A percentile compares a stretch with the other conserved stretches of the same genome.
These are phyloP conservation scores for Ceratocystis huliohia DNA, from an alignment of 2,329 filamentous ascomycete genomes.

Conservation along the genomic window DNA sequence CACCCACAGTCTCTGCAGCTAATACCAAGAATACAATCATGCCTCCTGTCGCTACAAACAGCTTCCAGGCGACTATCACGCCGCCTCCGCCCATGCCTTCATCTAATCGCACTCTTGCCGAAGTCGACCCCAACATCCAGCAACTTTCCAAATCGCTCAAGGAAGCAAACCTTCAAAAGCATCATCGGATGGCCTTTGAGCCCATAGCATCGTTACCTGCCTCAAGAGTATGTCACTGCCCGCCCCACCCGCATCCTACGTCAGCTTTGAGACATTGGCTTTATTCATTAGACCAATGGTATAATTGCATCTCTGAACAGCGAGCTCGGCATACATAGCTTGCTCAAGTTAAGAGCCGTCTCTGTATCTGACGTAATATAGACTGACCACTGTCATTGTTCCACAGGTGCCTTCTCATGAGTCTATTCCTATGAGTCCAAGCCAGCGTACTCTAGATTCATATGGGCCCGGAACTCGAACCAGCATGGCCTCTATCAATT, in stretches of 20 bases:
- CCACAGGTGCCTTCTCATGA: constrained; percentile 19
- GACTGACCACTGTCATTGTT: constrained; percentile 5
- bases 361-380: background rate
- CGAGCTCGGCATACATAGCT: background rate
- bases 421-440: constrained; percentile 16
- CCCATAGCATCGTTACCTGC: constrained; percentile 68
- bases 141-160: constrained; percentile 17
- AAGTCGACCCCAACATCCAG: constrained; percentile 12
- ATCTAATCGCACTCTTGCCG: constrained; percentile 7
- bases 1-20: background rate
- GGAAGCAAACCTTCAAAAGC: constrained; percentile 16
- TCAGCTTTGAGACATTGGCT: background rate
- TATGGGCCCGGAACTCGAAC: background rate
- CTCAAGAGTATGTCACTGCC: constrained; percentile 55
- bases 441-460: constrained; percentile 15
- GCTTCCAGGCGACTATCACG: constrained; percentile 18
- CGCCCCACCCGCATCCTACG: constrained; percentile 9
- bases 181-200: constrained; percentile 48
- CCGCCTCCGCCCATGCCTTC: constrained; percentile 12
- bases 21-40: background rate
- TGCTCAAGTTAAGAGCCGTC: background rate
- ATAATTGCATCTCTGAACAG: background rate
- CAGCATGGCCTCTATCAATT: constrained; percentile 61
- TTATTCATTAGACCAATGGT: background rate
- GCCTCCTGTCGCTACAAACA: background rate